Percentiles rank a stretch among this genome's conserved stretches.
Conservation (phyloP, 148 eudicot genomes). For the Suaeda aralocaspica region DNA sequence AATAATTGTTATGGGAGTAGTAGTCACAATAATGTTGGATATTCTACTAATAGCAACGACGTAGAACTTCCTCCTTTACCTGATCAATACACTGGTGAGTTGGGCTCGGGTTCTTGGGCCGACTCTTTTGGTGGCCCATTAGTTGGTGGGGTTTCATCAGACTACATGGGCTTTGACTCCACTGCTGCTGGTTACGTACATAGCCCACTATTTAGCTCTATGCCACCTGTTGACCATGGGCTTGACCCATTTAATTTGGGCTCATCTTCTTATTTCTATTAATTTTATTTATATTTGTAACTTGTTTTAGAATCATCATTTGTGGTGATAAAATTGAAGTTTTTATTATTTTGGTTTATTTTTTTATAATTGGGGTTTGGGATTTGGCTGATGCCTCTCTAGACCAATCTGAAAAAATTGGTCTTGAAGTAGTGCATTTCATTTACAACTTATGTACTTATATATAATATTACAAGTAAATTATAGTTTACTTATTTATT, state of each 20-base stretch:
- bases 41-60: slow-evolving; percentile 12
- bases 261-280: slow-evolving; percentile 38
- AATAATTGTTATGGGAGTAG: neutral
- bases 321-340: neutral
- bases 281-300: neutral
- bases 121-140: slow-evolving; percentile 21
- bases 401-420: slow-evolving; percentile 1
- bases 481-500: too few relatives aligned
- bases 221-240: slow-evolving; percentile 44
- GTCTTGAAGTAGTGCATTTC: slow-evolving; percentile 20
- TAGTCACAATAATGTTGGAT: neutral
- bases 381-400: slow-evolving; percentile 4
- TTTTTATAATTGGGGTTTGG: neutral
- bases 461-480: too few relatives aligned
- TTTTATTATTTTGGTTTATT: neutral
- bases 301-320: neutral
- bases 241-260: slow-evolving; percentile 44
- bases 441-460: too few relatives aligned
- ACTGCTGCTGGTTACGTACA: slow-evolving; percentile 33
- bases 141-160: slow-evolving; percentile 13
- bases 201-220: slow-evolving; percentile 50
- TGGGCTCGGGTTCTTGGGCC: slow-evolving; percentile 20
- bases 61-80: slow-evolving; percentile 35
- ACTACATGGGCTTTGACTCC: slow-evolving; percentile 38
- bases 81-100: slow-evolving; percentile 26